Evolutionary conservation across 2,329 filamentous ascomycete species (phyloP), one percentile per base, ranked within the genome.

Genomic region (Byssochlamys sp.): DNA sequence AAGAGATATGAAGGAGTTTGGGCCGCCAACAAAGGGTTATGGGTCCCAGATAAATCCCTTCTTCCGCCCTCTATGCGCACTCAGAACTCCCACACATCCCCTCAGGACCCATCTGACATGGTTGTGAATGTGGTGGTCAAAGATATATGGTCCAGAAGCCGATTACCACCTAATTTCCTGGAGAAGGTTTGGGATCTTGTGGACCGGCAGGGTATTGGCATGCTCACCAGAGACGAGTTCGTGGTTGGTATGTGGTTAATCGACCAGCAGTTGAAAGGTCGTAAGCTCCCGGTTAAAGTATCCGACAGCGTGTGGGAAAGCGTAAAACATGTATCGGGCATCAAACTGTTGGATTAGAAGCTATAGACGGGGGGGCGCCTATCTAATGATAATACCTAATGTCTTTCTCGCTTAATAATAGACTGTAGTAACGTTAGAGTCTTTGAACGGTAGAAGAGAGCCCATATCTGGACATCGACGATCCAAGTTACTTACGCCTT

Each of bases 211-310:
- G 62, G 63, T 3, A 67, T 69, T 29, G 73, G 73, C 11, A 66
- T 75, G 53, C 61, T 78, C 28, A 69, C 67, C 19, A 67, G 71
- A 56, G 76, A 78, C 54, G 76, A 79, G 64, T 80, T 80, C 56
- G 75, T 79, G 53, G 76, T 79, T 48, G 77, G 77, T 26, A 72
- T 78, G 67, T 80, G 77, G 77, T 65, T 80, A 57, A 78, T 80
- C 56, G 77, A 80, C 63, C 75, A 79, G 64, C 69, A 71, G 58
- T 60, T 80, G 51, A 76, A 74, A 60, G 77, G 77, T 4, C 72
- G 74, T 51, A 79, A 79, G 60, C 65, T 79, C 45, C 77, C 77
- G 1, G 63, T 66, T 9, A 73, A 70, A 55, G 75, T 80, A 4
- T 73, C 75, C 9, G 69, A 75, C 28, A 78, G 75, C 60, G 72